phyloP scores from a whole-genome alignment of 2,329 filamentous ascomycete genomes.

The Trichoderma asperellum region DNA sequence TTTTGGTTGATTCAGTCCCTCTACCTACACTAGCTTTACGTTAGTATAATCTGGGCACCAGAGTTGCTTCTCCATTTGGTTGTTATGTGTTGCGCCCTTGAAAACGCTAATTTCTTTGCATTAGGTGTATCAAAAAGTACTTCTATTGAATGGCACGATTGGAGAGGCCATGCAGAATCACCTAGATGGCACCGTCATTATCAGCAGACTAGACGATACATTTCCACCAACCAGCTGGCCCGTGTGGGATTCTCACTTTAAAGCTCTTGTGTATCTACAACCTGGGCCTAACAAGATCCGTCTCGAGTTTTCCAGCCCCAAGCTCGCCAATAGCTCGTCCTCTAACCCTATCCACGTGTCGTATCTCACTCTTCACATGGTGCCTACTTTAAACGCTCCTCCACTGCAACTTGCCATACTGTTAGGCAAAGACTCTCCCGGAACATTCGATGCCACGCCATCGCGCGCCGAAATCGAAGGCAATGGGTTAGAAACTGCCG shows the following conservation, averaged over 20 bases:
- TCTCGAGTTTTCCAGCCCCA: conserved; percentile 85
- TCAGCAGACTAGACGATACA: conserved; percentile 80
- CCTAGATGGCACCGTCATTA: conserved; percentile 77
- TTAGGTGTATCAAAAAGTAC: conserved; percentile 90
- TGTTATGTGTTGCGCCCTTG: conserved; percentile 2
- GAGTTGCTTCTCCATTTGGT: neutral
- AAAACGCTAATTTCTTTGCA: neutral
- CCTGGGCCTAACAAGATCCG: conserved; percentile 87
- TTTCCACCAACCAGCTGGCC: conserved; percentile 88
- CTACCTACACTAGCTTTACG: neutral
- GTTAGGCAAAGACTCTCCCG: conserved; percentile 83
- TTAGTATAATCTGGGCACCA: neutral
- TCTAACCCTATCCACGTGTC: conserved; percentile 75
- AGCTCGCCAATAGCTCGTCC: conserved; percentile 70
- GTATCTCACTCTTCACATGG: conserved; percentile 82
- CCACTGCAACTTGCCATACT: conserved; percentile 89
- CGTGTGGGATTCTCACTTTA: conserved; percentile 87
- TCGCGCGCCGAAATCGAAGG: conserved; percentile 77
- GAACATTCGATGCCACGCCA: conserved; percentile 80
- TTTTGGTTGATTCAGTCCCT: neutral
- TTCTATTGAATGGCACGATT: conserved; percentile 80
- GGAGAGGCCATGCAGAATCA: conserved; percentile 70
- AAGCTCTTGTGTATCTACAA: conserved; percentile 85
- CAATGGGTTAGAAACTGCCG: conserved; percentile 77
- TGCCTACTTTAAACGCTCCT: conserved; percentile 76